phyloP scores from a whole-genome alignment of 2,329 filamentous ascomycete species.

The Colletotrichum liriopes region DNA sequence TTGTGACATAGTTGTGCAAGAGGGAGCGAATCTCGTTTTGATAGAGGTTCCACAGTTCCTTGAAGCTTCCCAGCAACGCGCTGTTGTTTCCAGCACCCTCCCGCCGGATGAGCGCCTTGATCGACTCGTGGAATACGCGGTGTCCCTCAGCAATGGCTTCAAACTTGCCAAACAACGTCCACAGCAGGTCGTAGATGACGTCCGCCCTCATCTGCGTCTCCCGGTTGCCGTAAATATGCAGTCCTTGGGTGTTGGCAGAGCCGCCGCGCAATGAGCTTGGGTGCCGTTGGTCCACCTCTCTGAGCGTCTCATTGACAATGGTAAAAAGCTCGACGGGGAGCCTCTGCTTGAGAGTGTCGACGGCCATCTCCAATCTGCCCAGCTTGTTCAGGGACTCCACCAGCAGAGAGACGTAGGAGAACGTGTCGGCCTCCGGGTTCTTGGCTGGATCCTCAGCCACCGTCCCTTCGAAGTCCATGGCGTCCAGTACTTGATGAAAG shows the following conservation, averaged over 20 bases:
- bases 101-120: constrained; percentile 86
- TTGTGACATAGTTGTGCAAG: constrained; percentile 95
- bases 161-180: constrained; percentile 95
- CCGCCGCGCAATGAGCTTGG: constrained; percentile 82
- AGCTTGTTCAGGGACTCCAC: constrained; percentile 93
- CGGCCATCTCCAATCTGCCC: constrained; percentile 85
- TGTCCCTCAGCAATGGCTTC: constrained; percentile 97
- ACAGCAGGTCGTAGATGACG: constrained; percentile 91
- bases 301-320: constrained; percentile 95
- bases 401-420: constrained; percentile 90
- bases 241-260: constrained; percentile 67
- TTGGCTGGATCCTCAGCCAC: constrained; percentile 90
- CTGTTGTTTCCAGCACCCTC: constrained; percentile 78
- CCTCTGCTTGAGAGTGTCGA: constrained; percentile 92
- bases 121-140: constrained; percentile 92
- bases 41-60: constrained; percentile 97
- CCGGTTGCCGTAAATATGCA: constrained; percentile 76
- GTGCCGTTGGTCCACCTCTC: constrained; percentile 92
- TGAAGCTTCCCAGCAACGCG: constrained; percentile 87
- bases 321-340: constrained; percentile 94
- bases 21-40: constrained; percentile 97
- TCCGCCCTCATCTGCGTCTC: constrained; percentile 85
- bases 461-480: constrained; percentile 71
- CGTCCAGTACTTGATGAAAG: constrained; percentile 73
- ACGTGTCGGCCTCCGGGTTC: constrained; percentile 96